A percentile compares a stretch with the other conserved stretches of the same genome.
phyloP scores from a whole-genome alignment of 345 rosid genomes.

The Euclidium syriacum region DNA sequence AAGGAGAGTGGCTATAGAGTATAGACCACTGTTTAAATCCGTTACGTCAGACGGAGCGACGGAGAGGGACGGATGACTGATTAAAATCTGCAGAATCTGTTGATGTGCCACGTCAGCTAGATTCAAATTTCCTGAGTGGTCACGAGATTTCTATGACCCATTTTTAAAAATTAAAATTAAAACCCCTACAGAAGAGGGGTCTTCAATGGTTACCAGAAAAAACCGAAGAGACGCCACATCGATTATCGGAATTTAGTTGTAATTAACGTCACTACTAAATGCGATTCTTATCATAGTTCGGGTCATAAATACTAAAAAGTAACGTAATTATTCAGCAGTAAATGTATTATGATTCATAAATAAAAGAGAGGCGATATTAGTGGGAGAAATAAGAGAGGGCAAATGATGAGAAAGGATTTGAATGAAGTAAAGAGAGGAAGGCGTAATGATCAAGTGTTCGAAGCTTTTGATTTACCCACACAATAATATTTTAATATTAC shows the following conservation, averaged over 20 bases:
- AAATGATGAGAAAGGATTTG: conserved; percentile 25
- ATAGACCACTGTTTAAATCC: neutral
- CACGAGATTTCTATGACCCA: conserved; percentile 29
- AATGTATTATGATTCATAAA: neutral
- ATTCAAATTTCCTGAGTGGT: conserved; percentile 24
- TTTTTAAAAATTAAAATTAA: neutral
- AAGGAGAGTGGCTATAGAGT: no score
- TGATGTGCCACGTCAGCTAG: conserved; percentile 13
- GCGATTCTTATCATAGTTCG: neutral
- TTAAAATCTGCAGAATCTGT: conserved; percentile 6
- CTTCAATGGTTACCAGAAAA: conserved; percentile 25
- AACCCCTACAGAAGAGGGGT: conserved; percentile 1
- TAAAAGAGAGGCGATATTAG: no score
- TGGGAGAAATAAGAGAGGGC: neutral
- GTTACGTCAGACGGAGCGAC: conserved; percentile 18
- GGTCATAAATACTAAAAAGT: neutral
- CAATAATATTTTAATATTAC: neutral
- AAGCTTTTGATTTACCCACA: conserved; percentile 21
- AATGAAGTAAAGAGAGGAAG: conserved; percentile 23
- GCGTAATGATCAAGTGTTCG: conserved; percentile 19
- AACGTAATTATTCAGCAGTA: neutral
- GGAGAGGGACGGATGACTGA: conserved; percentile 27
- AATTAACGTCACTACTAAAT: neutral
- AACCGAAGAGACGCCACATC: conserved; percentile 12
- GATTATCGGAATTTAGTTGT: neutral